A percentile compares a stretch with the other conserved stretches of the same genome.
Evolutionary conservation across 495 filamentous ascomycete species (phyloP).

Genomic region (Penicillium roqueforti): DNA sequence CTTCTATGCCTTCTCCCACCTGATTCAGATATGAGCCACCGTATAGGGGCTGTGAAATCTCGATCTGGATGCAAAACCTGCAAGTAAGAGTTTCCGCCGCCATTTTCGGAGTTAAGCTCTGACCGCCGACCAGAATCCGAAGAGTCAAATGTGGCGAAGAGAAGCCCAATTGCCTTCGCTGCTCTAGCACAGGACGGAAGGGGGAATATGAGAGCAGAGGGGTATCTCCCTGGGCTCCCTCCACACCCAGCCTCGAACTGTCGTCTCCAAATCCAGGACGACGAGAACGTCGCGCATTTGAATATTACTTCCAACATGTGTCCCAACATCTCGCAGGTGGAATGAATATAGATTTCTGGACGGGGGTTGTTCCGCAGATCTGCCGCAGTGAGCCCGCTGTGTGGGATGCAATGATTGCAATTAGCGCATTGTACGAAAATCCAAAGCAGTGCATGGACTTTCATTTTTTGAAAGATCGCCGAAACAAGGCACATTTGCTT

Average conservation of each 20-base stretch:
- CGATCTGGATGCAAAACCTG: slow-evolving; percentile 25
- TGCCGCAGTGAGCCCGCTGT: slow-evolving; percentile 52
- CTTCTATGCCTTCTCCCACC: neutral
- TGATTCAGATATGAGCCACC: neutral
- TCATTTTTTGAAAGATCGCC: slow-evolving; percentile 9
- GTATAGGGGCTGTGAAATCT: slow-evolving; percentile 19
- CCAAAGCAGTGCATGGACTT: slow-evolving; percentile 21
- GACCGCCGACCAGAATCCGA: slow-evolving; percentile 43
- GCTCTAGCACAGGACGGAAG: slow-evolving; percentile 45
- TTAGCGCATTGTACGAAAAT: slow-evolving; percentile 49
- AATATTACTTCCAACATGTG: slow-evolving; percentile 49
- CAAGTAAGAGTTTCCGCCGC: slow-evolving; percentile 18
- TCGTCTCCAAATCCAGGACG: slow-evolving; percentile 13
- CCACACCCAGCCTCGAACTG: neutral
- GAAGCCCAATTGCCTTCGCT: slow-evolving; percentile 55
- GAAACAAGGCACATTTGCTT: neutral
- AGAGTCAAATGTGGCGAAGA: slow-evolving; percentile 66
- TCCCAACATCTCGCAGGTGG: slow-evolving; percentile 45
- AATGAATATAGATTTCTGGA: slow-evolving; percentile 50
- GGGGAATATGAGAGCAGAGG: slow-evolving; percentile 33
- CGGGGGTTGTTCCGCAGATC: slow-evolving; percentile 48
- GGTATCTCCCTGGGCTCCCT: neutral
- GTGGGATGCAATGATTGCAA: slow-evolving; percentile 49
- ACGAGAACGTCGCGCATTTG: slow-evolving; percentile 42
- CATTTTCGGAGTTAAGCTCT: neutral